Conservation (phyloP, 2,329 filamentous ascomycete genomes). For the Aspergillus arachidicola region DNA sequence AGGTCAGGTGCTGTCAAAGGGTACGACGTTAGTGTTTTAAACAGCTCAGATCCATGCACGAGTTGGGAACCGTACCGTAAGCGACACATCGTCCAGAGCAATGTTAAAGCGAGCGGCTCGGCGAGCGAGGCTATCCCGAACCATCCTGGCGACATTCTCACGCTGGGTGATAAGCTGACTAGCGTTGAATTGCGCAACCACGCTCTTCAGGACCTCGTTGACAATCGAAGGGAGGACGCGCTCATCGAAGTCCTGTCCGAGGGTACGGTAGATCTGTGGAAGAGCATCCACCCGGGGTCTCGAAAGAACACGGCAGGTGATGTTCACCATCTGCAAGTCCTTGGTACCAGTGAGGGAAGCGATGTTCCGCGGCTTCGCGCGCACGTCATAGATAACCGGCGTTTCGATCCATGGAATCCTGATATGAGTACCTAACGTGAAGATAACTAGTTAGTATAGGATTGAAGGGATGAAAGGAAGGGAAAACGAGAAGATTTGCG, state of each 20-base stretch:
- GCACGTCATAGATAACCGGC: slow-evolving; percentile 94
- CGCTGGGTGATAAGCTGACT: slow-evolving; percentile 98
- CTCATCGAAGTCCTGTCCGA: slow-evolving; percentile 96
- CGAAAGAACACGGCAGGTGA: slow-evolving; percentile 98
- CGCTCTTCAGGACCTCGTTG: slow-evolving; percentile 97
- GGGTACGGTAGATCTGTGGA: slow-evolving; percentile 94
- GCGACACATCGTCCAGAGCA: slow-evolving; percentile 91
- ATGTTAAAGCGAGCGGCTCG: slow-evolving; percentile 97
- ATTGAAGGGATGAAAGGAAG: slow-evolving; percentile 4
- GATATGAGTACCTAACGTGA: slow-evolving; percentile 76
- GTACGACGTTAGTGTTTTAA: slow-evolving; percentile 8
- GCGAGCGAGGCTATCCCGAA: slow-evolving; percentile 88
- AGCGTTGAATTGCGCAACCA: slow-evolving; percentile 98
- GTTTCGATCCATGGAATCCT: slow-evolving; percentile 97
- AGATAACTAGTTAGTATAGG: slow-evolving; percentile 1
- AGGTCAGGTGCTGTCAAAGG: slow-evolving; percentile 60
- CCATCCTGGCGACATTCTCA: slow-evolving; percentile 90
- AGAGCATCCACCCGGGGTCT: slow-evolving; percentile 83
- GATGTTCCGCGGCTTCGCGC: slow-evolving; percentile 94
- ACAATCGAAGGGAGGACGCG: slow-evolving; percentile 95
- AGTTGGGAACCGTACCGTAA: slow-evolving; percentile 68
- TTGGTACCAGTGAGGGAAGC: slow-evolving; percentile 97
- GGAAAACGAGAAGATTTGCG: slow-evolving; percentile 7
- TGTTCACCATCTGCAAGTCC: slow-evolving; percentile 99
- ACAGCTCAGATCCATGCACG: background rate